Evolutionary conservation across 176 grass and related monocot genomes (phyloP).

Genomic region (Saccharum spontaneum): DNA sequence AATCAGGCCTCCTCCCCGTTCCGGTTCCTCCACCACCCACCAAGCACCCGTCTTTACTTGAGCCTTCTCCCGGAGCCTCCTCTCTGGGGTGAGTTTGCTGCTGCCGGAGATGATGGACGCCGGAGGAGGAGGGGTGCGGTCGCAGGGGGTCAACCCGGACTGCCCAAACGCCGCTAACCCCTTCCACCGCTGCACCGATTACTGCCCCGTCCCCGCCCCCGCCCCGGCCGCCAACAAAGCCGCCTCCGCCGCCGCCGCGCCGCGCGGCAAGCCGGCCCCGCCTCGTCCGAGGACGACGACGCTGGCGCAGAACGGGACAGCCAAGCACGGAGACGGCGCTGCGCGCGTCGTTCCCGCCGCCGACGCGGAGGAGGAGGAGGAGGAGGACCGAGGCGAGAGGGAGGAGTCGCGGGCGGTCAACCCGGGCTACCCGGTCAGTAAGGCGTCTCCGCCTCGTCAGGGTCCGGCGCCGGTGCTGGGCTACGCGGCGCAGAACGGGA

Average conservation of each 20-base stretch:
- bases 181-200: constrained; percentile 54
- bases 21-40: background rate
- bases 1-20: background rate
- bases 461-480: background rate
- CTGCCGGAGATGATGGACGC: constrained; percentile 30
- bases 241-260: background rate
- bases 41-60: background rate
- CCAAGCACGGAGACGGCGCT: constrained; percentile 29
- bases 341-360: background rate
- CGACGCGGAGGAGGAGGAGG: background rate
- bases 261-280: background rate
- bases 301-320: constrained; percentile 52
- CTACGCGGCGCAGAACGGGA: constrained; percentile 57
- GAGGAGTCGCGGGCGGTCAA: constrained; percentile 27
- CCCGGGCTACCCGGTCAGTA: constrained; percentile 39
- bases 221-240: constrained; percentile 19
- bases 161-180: constrained; percentile 65
- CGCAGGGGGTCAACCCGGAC: constrained; percentile 44
- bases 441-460: constrained; percentile 18
- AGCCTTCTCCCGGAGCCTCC: background rate
- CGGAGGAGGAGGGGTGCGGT: constrained; percentile 7
- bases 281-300: background rate
- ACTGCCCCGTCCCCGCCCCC: constrained; percentile 45
- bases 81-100: background rate
- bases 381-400: background rate